A percentile compares a stretch with the other conserved stretches of the same genome.
phyloP scores from a whole-genome alignment of 495 filamentous ascomycete genomes.

The Bombardia bombarda region DNA sequence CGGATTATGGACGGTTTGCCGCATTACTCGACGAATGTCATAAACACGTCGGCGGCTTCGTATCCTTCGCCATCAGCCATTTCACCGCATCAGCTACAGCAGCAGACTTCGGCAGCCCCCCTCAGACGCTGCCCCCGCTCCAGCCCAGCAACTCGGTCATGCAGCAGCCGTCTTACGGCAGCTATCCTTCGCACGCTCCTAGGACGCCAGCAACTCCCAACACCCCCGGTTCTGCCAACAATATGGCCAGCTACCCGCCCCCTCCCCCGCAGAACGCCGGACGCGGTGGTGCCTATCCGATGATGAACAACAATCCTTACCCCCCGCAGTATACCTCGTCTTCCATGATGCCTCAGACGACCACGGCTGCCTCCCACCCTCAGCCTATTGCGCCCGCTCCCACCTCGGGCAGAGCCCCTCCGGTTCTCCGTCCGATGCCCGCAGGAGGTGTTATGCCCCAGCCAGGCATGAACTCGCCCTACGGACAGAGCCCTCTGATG shows the following conservation, averaged over 20 bases:
- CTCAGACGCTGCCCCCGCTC: conserved; percentile 64
- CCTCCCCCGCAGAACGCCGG: conserved; percentile 48
- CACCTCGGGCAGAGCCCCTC: conserved; percentile 47
- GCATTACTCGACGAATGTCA: conserved; percentile 27
- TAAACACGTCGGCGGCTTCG: conserved; percentile 29
- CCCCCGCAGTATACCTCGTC: conserved; percentile 54
- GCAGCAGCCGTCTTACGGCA: conserved; percentile 47
- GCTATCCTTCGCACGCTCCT: conserved; percentile 56
- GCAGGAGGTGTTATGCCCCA: conserved; percentile 49
- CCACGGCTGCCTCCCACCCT: conserved; percentile 57
- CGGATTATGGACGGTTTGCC: conserved; percentile 33
- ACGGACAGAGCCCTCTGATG: conserved; percentile 41
- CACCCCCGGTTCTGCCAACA: conserved; percentile 53
- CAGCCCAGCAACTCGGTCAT: conserved; percentile 58
- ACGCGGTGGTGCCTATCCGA: conserved; percentile 39
- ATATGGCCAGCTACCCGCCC: conserved; percentile 53
- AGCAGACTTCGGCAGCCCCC: conserved; percentile 45
- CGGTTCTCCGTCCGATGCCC: conserved; percentile 52
- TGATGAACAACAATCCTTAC: conserved; percentile 41
- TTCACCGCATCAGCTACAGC: conserved; percentile 39
- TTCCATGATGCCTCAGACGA: conserved; percentile 57
- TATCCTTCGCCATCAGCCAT: conserved; percentile 25
- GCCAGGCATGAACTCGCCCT: conserved; percentile 40
- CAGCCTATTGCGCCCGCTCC: conserved; percentile 67
- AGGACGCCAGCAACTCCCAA: conserved; percentile 54